Evolutionary conservation across 495 filamentous ascomycete genomes (phyloP), one percentile per base, ranked within the genome.

Genomic region (Talaromyces wortmannii): DNA sequence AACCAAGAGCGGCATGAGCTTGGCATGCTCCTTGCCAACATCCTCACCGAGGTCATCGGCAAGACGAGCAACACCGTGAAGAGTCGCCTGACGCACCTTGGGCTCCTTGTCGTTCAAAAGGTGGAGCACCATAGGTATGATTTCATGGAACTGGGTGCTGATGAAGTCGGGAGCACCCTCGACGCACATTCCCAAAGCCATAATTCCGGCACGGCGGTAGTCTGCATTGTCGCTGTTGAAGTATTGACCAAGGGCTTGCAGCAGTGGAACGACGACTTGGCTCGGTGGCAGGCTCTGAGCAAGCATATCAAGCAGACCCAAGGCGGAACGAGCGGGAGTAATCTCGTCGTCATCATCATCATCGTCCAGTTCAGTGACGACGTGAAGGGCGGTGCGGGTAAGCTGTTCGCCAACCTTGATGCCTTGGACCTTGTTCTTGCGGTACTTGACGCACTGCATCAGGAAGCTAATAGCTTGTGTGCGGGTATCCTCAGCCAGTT

Each of bases 91-190:
- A 45, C 94, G 83, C 51, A 98, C 94, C 64, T 85, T 84, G 58
- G 83, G 73, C 51, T 90, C 90, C 5, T 79, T 77, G 61, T 98
- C 94, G 60, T 88, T 85, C 16, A 98, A 81, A 7, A 98, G 82
- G 64, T 84, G 84, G 45, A 97, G 77, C 55, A 97, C 84, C 55
- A 88, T 78, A 40, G 94, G 95, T 70, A 97, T 85, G 64, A 96
- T 86, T 57, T 85, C 82, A 63, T 84, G 78, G 63, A 95, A 80
- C 76, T 97, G 91, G 7, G 90, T 94, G 57, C 86, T 87, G 61
- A 97, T 87, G 72, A 97, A 97, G 62, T 97, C 94, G 7, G 94
- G 94, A 36, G 94, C 95, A 58, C 94, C 94, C 72, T 98, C 94
- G 51, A 96, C 94, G 61, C 89, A 91, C 76, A 90, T 95, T 53